Evolutionary conservation across 345 rosid genomes (phyloP).

Genomic region (Gossypium bickii): DNA sequence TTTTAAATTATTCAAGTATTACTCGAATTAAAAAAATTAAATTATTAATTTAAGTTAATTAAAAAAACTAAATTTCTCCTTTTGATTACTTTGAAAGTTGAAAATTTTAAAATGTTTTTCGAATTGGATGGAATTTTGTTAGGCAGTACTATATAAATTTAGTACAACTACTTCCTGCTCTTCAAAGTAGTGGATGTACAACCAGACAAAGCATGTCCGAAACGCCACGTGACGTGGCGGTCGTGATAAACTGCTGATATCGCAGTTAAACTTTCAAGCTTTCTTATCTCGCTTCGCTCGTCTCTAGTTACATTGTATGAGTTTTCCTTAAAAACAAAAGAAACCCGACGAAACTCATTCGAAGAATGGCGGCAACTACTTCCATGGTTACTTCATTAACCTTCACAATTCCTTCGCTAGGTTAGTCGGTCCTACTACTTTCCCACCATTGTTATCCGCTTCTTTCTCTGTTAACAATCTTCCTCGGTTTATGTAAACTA

Average conservation of each 20-base stretch:
- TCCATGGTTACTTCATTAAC: slow-evolving; percentile 7
- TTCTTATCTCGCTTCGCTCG: neutral
- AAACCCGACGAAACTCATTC: neutral
- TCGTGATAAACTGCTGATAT: neutral
- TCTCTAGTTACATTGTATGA: neutral
- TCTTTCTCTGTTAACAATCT: neutral
- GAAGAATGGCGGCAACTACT: slow-evolving; percentile 6
- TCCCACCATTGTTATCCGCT: neutral
- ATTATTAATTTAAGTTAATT: no score
- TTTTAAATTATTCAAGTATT: no score
- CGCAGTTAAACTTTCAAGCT: neutral
- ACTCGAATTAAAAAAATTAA: no score
- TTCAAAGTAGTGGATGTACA: no score
- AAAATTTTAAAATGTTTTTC: no score
- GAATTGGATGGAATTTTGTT: no score
- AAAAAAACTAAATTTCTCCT: no score
- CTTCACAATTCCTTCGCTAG: slow-evolving; percentile 1
- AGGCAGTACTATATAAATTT: no score
- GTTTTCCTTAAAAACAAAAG: neutral
- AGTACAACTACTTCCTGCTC: no score
- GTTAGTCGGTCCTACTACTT: neutral
- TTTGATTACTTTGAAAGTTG: no score
- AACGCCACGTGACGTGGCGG: neutral
- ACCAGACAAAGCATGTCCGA: no score
- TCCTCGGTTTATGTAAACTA: neutral